These are phyloP conservation scores for Quercus wislizeni DNA, from an alignment of 306 rosid species.

Conservation along the genomic window DNA sequence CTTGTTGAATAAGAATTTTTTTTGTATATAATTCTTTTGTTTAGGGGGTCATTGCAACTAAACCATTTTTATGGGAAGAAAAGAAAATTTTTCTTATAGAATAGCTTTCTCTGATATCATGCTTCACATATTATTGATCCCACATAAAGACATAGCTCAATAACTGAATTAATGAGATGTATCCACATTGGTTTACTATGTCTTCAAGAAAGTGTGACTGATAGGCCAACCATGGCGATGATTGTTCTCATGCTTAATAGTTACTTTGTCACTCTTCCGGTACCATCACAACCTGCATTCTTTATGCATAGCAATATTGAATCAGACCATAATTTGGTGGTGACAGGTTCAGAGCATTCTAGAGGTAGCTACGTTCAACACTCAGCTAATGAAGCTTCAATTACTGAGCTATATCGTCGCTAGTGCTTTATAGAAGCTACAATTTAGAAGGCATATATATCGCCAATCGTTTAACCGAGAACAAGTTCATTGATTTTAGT, in stretches of 20 bases:
- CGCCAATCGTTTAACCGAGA: no score
- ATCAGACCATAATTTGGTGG: no score
- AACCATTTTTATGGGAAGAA: background rate
- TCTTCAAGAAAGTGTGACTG: constrained; percentile 35
- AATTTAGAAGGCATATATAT: no score
- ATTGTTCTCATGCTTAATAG: constrained; percentile 40
- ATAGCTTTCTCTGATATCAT: background rate
- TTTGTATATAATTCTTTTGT: no score
- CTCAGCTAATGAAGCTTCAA: constrained; percentile 20
- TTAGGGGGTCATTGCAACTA: background rate
- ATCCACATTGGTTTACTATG: constrained; percentile 57
- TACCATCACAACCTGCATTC: constrained; percentile 40
- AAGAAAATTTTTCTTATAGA: no score
- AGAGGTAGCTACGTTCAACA: background rate
- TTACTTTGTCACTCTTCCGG: constrained; percentile 14
- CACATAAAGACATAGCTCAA: no score
- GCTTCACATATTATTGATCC: no score
- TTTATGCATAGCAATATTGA: constrained; percentile 12
- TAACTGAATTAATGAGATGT: constrained; percentile 19
- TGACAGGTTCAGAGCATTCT: no score
- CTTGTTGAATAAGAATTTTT: no score
- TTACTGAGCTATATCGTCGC: constrained; percentile 35
- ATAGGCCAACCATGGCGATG: constrained; percentile 46
- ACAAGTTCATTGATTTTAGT: no score
- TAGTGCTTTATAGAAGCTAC: background rate